Evolutionary conservation across 805 yeast species (phyloP), one percentile per base, ranked within the genome.

Genomic region (Metahyphopichia silvanorum): DNA sequence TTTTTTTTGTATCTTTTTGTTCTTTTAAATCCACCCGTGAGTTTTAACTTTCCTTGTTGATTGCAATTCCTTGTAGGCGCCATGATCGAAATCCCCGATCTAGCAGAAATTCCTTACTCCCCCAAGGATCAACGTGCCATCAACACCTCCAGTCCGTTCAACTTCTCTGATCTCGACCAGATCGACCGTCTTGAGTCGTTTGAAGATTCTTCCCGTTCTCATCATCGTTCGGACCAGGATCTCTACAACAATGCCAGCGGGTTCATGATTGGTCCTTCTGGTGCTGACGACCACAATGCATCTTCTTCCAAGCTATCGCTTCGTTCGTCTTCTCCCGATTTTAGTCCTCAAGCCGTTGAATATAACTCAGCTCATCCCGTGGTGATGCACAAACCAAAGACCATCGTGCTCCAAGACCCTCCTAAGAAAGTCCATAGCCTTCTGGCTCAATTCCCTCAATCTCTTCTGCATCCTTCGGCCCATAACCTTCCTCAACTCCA

Each of bases 61-160:
- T n/a, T n/a, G n/a, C n/a, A n/a, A n/a, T n/a, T n/a, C n/a, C n/a
- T n/a, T n/a, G n/a, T n/a, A n/a, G n/a, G n/a, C n/a, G n/a, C n/a
- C n/a, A 66, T 66, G 73, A 67, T 67, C 35, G 72, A 67, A 39
- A 67, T 67, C 22, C 73, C 73, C 6, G 65, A 62, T 39, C 52
- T 67, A 41, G 68, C 63, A 21, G 62, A 60, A 16, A 33, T 46
- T 36, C 34, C 35, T 19, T 33, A 43, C 25, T 24, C 51, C 20
- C 35, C 35, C 13, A 26, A 17, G n/a, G 32, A 28, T 17, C n/a
- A n/a, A n/a, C n/a, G n/a, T n/a, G n/a, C n/a, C n/a, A n/a, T n/a
- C n/a, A 18, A n/a, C 27, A 35, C 29, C 44, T 37, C 13, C 44
- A 42, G 35, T 40, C 46, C 12, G 34, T 26, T n/a, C n/a, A n/a